Base-by-base conservation (phyloP, 176 grass and related monocot genomes). In the Phyllostachys edulis region DNA sequence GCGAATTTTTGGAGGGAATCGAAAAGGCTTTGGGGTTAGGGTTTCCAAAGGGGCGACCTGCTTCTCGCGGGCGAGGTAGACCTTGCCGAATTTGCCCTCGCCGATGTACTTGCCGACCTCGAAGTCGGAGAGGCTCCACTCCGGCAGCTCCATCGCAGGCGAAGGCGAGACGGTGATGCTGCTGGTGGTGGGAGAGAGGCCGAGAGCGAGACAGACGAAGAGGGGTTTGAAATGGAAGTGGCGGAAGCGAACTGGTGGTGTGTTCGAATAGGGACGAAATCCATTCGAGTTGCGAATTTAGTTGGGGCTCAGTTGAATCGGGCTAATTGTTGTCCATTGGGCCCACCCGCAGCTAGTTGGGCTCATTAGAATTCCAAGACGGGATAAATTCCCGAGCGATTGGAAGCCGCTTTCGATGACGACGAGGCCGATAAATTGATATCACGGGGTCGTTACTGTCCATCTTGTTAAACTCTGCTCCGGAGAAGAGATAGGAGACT, bases 81-180 rank as follows among this genome's bases (percentile, higher is more conserved):
- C 96, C 82, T 94, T 94, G 49, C 96, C 93, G 45, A 96, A 99
- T 64, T 92, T 99, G 0, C 96, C 96, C 84, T 94, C 96, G 50
- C 86, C 93, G 73, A 99, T 91, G 91, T 71, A 89, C 86, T 87
- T 92, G 18, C 89, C 89, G 69, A 96, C 70, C 74, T 99, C 91
- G 80, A 96, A 99, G 63, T 99, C 91, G 23, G 82, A 63, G 67
- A 94, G 55, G 78, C 81, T 90, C 96, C 93, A 99, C 52, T 89
- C 85, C 50, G 73, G 40, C 29, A 78, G 55, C 71, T 87, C 49
- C 85, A 84, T 81, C 67, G 60, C 50, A 10, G 45, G 24, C 14
- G 59, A 63, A 10, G 45, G 24, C 14, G 59, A 63, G 32, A 60
- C 42, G 21, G 63, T 15, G 46, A 34, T 12, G 61, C 52, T 24